These are phyloP conservation scores for Erysimum cheiri DNA, from an alignment of 441 rosid species.

Conservation along the genomic window DNA sequence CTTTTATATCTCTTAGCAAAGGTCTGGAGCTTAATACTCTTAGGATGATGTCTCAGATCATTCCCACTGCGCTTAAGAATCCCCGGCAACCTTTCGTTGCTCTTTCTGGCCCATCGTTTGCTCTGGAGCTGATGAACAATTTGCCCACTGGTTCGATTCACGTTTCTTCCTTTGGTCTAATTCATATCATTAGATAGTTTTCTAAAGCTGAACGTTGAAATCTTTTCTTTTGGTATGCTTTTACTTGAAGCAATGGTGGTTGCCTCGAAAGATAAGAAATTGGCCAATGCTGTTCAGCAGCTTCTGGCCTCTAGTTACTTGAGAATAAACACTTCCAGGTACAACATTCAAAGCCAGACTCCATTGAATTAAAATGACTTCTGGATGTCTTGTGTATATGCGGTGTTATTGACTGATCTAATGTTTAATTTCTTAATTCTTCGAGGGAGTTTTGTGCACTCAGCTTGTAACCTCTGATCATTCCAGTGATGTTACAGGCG, in stretches of 20 bases:
- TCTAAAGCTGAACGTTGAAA: slow-evolving; percentile 1
- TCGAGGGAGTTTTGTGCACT: slow-evolving; percentile 44
- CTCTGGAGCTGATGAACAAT: slow-evolving; percentile 83
- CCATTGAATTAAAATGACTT: background rate
- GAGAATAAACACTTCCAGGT: slow-evolving; percentile 93
- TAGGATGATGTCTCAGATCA: slow-evolving; percentile 95
- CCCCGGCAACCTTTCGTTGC: slow-evolving; percentile 90
- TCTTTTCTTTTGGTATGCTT: slow-evolving; percentile 23
- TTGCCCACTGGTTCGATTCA: slow-evolving; percentile 75
- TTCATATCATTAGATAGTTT: background rate
- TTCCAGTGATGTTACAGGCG: slow-evolving; percentile 97
- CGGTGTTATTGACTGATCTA: slow-evolving; percentile 25
- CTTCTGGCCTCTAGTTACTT: slow-evolving; percentile 81
- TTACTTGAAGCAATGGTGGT: slow-evolving; percentile 86
- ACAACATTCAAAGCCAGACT: slow-evolving; percentile 30
- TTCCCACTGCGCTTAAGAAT: slow-evolving; percentile 72
- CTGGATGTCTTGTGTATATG: background rate
- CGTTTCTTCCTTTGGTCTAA: slow-evolving; percentile 13
- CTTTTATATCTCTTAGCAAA: slow-evolving; percentile 93
- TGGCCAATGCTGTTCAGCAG: slow-evolving; percentile 84
- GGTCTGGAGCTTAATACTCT: slow-evolving; percentile 89
- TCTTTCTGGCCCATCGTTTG: slow-evolving; percentile 92
- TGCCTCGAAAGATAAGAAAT: slow-evolving; percentile 87
- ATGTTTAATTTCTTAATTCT: slow-evolving; percentile 16
- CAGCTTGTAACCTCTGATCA: slow-evolving; percentile 80